These are phyloP conservation scores for Botryotinia globosa DNA, from an alignment of 2,329 filamentous ascomycete genomes.

Conservation along the genomic window DNA sequence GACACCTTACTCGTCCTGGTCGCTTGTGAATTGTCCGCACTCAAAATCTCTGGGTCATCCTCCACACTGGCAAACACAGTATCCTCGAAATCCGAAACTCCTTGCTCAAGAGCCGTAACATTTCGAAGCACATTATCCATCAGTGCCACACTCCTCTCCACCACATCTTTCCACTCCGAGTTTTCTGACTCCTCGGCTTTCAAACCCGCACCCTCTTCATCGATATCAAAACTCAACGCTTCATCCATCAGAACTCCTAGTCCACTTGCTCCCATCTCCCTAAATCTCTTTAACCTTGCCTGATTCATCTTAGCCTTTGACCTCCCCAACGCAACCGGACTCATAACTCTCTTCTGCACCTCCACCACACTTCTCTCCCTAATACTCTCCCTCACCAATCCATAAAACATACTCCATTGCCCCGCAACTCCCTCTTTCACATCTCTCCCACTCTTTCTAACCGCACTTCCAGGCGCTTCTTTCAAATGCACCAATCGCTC, in stretches of 20 bases:
- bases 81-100: slow-evolving; percentile 63
- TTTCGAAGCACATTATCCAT: slow-evolving; percentile 83
- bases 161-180: slow-evolving; percentile 66
- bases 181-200: slow-evolving; percentile 44
- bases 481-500: slow-evolving; percentile 34
- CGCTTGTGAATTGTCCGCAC: slow-evolving; percentile 40
- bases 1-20: slow-evolving; percentile 57
- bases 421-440: slow-evolving; percentile 44
- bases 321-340: slow-evolving; percentile 72
- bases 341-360: slow-evolving; percentile 69
- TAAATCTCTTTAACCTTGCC: slow-evolving; percentile 65
- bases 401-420: slow-evolving; percentile 71
- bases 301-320: slow-evolving; percentile 75
- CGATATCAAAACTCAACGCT: slow-evolving; percentile 66
- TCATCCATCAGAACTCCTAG: slow-evolving; percentile 86
- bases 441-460: slow-evolving; percentile 28
- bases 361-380: slow-evolving; percentile 68
- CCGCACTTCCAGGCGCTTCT: slow-evolving; percentile 31
- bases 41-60: slow-evolving; percentile 57
- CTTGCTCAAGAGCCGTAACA: slow-evolving; percentile 61
- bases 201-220: slow-evolving; percentile 53
- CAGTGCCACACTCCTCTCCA: slow-evolving; percentile 76
- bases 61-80: slow-evolving; percentile 62
- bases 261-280: slow-evolving; percentile 79
- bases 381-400: slow-evolving; percentile 72